Conservation (phyloP, 345 rosid genomes). For the Populus ilicifolia region DNA sequence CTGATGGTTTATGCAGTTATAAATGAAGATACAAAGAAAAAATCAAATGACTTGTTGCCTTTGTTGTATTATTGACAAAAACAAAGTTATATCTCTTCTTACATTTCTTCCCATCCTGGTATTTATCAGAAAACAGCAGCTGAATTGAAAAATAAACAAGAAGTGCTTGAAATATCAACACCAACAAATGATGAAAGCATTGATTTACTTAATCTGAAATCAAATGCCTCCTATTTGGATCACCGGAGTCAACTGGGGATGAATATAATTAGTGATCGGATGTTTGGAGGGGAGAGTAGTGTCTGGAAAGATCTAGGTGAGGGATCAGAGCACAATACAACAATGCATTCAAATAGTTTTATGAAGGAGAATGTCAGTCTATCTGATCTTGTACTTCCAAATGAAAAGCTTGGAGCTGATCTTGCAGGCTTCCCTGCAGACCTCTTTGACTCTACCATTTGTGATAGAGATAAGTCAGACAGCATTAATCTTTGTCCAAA, state of each 20-base stretch:
- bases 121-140: slow-evolving; percentile 30
- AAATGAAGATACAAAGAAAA: slow-evolving; percentile 36
- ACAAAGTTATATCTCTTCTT: slow-evolving; percentile 26
- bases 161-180: slow-evolving; percentile 33
- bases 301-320: slow-evolving; percentile 31
- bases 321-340: slow-evolving; percentile 28
- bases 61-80: slow-evolving; percentile 27
- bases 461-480: slow-evolving; percentile 30
- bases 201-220: slow-evolving; percentile 24
- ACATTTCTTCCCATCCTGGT: slow-evolving; percentile 29
- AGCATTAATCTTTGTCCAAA: slow-evolving; percentile 27
- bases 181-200: slow-evolving; percentile 35
- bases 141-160: slow-evolving; percentile 36
- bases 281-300: slow-evolving; percentile 39
- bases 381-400: slow-evolving; percentile 37
- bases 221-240: slow-evolving; percentile 29
- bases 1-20: slow-evolving; percentile 32
- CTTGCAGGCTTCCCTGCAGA: slow-evolving; percentile 26
- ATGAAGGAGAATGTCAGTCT: slow-evolving; percentile 28
- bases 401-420: slow-evolving; percentile 38
- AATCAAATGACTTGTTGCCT: slow-evolving; percentile 28
- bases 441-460: slow-evolving; percentile 31
- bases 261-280: slow-evolving; percentile 21
- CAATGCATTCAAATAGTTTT: slow-evolving; percentile 32
- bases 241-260: slow-evolving; percentile 37